Conservation (phyloP, 768 basidiomycete genomes). For the Cantharellus cinnabarinus region DNA sequence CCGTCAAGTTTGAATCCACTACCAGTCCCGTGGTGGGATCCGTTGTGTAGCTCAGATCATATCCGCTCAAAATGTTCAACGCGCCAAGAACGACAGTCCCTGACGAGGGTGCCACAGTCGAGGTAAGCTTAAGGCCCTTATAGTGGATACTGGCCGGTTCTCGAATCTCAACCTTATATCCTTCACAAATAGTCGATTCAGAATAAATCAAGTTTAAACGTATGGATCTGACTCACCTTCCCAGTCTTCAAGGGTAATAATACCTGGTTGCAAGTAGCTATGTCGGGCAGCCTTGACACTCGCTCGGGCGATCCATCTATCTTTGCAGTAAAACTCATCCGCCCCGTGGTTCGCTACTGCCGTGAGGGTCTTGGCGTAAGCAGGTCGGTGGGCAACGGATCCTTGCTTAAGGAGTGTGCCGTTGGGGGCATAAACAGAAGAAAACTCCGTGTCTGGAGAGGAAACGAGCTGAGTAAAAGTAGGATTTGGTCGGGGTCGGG, state of each 20-base stretch:
- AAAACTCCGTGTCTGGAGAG: slow-evolving; percentile 44
- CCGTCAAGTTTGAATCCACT: slow-evolving; percentile 17
- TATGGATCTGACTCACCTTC: background rate
- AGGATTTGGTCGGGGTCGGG: background rate
- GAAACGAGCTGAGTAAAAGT: background rate
- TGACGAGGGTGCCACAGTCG: slow-evolving; percentile 55
- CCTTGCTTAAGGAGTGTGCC: slow-evolving; percentile 56
- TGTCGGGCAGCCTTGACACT: slow-evolving; percentile 44
- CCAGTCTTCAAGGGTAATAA: background rate
- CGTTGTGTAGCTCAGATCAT: slow-evolving; percentile 8
- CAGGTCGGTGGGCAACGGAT: slow-evolving; percentile 47
- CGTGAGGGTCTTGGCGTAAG: slow-evolving; percentile 57
- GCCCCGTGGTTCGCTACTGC: slow-evolving; percentile 58
- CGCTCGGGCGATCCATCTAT: slow-evolving; percentile 43
- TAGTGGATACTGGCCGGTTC: slow-evolving; percentile 20
- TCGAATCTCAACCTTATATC: background rate
- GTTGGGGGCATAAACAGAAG: slow-evolving; percentile 58
- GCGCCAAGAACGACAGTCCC: slow-evolving; percentile 71
- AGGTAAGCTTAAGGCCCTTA: slow-evolving; percentile 59
- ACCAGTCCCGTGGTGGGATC: slow-evolving; percentile 8
- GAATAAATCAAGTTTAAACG: background rate
- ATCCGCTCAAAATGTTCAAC: slow-evolving; percentile 27
- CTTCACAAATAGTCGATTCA: background rate
- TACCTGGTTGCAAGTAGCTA: background rate
- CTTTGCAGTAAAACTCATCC: slow-evolving; percentile 62